Evolutionary conservation across 306 rosid species (phyloP).

Genomic region (Begonia peltatifolia): DNA sequence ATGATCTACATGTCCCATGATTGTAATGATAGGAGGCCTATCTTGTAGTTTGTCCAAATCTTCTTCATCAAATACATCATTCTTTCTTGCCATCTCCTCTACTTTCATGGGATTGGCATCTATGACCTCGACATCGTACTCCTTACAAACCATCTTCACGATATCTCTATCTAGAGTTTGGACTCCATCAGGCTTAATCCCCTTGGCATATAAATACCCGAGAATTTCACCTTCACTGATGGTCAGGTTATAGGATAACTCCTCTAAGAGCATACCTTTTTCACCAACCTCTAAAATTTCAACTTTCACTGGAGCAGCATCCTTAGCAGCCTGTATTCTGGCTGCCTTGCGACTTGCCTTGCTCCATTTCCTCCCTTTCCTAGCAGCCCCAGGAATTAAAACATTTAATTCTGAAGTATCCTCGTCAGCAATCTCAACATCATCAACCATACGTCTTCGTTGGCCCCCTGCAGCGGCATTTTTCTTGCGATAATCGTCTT

Average conservation of each 20-base stretch:
- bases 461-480: slow-evolving; percentile 41
- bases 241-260: slow-evolving; percentile 66
- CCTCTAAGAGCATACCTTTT: slow-evolving; percentile 77
- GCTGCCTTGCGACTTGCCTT: slow-evolving; percentile 96
- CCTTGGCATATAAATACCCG: slow-evolving; percentile 66
- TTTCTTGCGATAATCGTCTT: slow-evolving; percentile 61
- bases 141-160: slow-evolving; percentile 89
- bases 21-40: slow-evolving; percentile 93
- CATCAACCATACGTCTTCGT: slow-evolving; percentile 40
- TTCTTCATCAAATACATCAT: slow-evolving; percentile 52
- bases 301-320: slow-evolving; percentile 95
- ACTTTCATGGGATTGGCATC: slow-evolving; percentile 65
- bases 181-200: slow-evolving; percentile 95
- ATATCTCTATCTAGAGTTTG: slow-evolving; percentile 83
- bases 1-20: slow-evolving; percentile 99
- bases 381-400: slow-evolving; percentile 51
- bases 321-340: slow-evolving; percentile 87
- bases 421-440: slow-evolving; percentile 39
- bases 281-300: slow-evolving; percentile 85
- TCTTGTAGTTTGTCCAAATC: slow-evolving; percentile 75
- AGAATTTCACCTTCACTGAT: slow-evolving; percentile 79
- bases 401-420: slow-evolving; percentile 56
- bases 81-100: slow-evolving; percentile 67
- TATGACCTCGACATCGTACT: slow-evolving; percentile 69
- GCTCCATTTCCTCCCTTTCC: slow-evolving; percentile 98